phyloP scores from a whole-genome alignment of 257 asterid genomes.

The Craterostigma plantagineum region DNA sequence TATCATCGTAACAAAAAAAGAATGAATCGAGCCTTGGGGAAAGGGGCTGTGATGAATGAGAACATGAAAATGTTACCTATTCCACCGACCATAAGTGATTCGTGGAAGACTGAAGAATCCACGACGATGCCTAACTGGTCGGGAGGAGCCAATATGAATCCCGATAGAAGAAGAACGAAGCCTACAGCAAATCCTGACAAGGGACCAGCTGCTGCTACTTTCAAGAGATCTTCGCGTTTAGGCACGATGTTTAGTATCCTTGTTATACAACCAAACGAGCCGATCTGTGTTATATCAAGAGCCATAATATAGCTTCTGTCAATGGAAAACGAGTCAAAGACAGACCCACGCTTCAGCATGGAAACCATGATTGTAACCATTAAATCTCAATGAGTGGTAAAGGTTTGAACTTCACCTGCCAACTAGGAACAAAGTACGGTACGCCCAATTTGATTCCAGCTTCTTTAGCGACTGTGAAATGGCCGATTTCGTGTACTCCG shows the following conservation, averaged over 20 bases:
- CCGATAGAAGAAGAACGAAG: constrained; percentile 49
- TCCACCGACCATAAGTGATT: constrained; percentile 83
- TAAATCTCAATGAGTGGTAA: not conserved
- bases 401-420: no score
- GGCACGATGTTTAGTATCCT: constrained; percentile 67
- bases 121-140: constrained; percentile 70
- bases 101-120: constrained; percentile 80
- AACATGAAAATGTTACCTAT: constrained; percentile 42
- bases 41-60: not conserved
- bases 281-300: constrained; percentile 37
- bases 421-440: constrained; percentile 93
- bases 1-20: constrained; percentile 14
- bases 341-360: not conserved
- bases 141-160: constrained; percentile 73
- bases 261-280: constrained; percentile 86
- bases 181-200: constrained; percentile 77
- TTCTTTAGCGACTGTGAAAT: constrained; percentile 51
- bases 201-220: constrained; percentile 96
- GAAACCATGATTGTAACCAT: not conserved
- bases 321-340: no score
- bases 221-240: constrained; percentile 80
- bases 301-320: no score
- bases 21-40: not conserved
- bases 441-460: constrained; percentile 69
- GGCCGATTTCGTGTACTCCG: constrained; percentile 72